Evolutionary conservation across 2,329 filamentous ascomycete species (phyloP), one percentile per base, ranked within the genome.

Genomic region (Epichloe gansuensis): DNA sequence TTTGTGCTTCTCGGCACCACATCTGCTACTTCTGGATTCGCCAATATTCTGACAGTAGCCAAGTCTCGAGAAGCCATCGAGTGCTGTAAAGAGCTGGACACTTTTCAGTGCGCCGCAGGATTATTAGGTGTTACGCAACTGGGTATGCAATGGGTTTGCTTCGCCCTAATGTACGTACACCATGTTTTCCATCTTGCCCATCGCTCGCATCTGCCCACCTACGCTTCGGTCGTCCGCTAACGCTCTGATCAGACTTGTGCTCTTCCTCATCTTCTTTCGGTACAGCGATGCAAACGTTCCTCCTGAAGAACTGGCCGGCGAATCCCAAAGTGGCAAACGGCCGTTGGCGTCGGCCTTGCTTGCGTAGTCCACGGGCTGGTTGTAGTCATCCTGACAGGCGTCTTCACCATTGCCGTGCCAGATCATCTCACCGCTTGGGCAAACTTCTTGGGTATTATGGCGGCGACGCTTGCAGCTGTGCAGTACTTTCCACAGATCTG

Each of bases 401-500:
- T 86, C 39, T 79, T 95, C 56, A 77, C 82, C 52, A 68, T 83
- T 46, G 78, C 78, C 13, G 73, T 77, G 11, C 86, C 85, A 0
- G 62, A 73, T 1, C 75, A 82, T 54, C 78, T 95, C 2, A 79
- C 83, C 50, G 72, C 73, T 31, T 97, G 90, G 89, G 91, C 93
- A 17, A 90, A 95, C 63, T 74, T 86, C 57, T 78, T 96, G 11
- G 93, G 93, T 1, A 73, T 95, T 54, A 80, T 88, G 65, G 83
- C 88, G 17, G 86, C 88, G 0, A 69, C 81, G 1, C 80, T 98
- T 5, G 88, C 93, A 0, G 85, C 81, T 0, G 78, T 97, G 23
- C 93, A 98, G 70, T 98, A 97, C 68, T 74, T 98, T 15, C 93
- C 93, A 0, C 93, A 98, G 70, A 95, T 98, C 58, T 90, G 83